Evolutionary conservation across 179 eudicot genomes (phyloP), one percentile per base, ranked within the genome.

Genomic region (Kewa caespitosa): DNA sequence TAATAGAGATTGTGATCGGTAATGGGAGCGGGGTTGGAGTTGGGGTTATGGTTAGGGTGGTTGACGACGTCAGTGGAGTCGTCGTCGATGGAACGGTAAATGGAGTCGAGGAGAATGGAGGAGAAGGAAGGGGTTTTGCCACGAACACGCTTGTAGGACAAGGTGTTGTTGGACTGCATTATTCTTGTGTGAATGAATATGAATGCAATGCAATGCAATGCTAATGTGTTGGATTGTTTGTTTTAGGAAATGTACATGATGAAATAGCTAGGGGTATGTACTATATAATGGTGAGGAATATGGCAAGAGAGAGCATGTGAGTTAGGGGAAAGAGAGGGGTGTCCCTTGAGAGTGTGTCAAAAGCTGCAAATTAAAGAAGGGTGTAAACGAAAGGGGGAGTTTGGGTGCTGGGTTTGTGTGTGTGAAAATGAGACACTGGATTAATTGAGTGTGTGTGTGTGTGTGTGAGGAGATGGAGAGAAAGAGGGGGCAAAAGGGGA

Each of bases 61-160:
- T 57, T 4, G n/a, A 11, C 11, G n/a, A 3, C n/a, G 32, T 31
- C 1, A 66, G 20, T 73, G 67, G 54, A 74, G 54, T 76, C 76
- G 11, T 65, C 79, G 62, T 93, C 98, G 31, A 91, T 86, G 13
- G 98, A 93, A 11, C 87, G 90, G 77, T 87, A 89, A 48, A 93
- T 88, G 55, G 98, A 77, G 71, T 93, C 98, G 31, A 93, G 91
- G 59, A 93, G 94, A 28, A 89, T 81, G 5, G 98, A 93, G 20
- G 98, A 93, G 76, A 93, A 91, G 1, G 98, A 93, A 3, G 92
- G 98, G 8, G 83, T 82, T 75, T 82, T 88, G 20, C 84, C 80
- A 66, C 92, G 78, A n/a, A n/a, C n/a, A n/a, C n/a, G n/a, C n/a
- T n/a, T n/a, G n/a, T n/a, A n/a, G n/a, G n/a, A n/a, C n/a, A n/a